Evolutionary conservation across 208 protist genomes (phyloP).

Genomic region (Trypanosoma mega): DNA sequence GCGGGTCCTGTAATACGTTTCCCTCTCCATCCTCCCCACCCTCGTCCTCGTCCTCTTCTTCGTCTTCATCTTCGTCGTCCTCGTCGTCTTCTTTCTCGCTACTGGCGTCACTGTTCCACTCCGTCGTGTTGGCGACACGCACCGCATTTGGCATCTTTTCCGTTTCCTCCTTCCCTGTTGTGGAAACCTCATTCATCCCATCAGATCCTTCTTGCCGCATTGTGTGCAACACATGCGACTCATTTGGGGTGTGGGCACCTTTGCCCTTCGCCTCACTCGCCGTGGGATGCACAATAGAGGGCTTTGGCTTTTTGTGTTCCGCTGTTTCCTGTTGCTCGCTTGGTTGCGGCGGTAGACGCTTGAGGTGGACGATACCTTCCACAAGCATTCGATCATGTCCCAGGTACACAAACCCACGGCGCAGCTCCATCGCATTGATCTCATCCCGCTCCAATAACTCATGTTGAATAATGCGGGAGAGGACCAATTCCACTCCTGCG

Average conservation of each 20-base stretch:
- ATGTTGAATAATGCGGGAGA: slow-evolving; percentile 28
- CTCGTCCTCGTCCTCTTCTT: slow-evolving; percentile 3
- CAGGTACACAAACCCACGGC: slow-evolving; percentile 46
- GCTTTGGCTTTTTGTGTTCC: background rate
- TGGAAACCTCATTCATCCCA: too few relatives aligned
- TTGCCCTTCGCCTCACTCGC: too few relatives aligned
- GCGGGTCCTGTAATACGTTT: background rate
- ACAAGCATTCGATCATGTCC: slow-evolving; percentile 48
- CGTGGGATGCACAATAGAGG: too few relatives aligned
- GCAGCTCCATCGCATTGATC: slow-evolving; percentile 37
- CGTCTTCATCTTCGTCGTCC: background rate
- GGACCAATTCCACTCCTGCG: slow-evolving; percentile 24
- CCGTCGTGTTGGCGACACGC: background rate
- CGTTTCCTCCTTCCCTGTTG: too few relatives aligned
- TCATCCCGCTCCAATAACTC: slow-evolving; percentile 24
- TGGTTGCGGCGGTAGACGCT: background rate
- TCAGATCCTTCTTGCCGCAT: too few relatives aligned
- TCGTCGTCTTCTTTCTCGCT: background rate
- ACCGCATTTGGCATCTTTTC: background rate
- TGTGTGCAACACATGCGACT: too few relatives aligned
- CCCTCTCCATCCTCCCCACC: background rate
- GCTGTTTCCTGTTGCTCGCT: too few relatives aligned
- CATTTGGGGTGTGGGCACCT: too few relatives aligned
- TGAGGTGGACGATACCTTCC: slow-evolving; percentile 38
- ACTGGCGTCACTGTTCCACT: background rate